Evolutionary conservation across 2,329 filamentous ascomycete genomes (phyloP).

Genomic region (Monilinia aucupariae): DNA sequence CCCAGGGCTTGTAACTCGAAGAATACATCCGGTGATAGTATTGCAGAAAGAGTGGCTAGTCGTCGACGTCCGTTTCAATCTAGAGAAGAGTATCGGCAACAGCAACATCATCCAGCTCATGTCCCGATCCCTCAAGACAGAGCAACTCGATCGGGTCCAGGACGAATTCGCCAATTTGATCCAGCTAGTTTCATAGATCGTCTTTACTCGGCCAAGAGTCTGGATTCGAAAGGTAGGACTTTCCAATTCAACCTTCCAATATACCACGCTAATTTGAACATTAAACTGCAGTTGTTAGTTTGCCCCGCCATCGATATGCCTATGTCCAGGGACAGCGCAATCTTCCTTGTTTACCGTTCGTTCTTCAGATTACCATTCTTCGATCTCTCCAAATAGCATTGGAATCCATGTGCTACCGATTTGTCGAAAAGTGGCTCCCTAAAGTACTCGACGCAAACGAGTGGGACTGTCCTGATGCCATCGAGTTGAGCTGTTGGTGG

Average conservation of each 20-base stretch:
- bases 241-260: neutral
- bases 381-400: slow-evolving; percentile 18
- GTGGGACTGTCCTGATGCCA: slow-evolving; percentile 21
- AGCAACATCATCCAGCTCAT: neutral
- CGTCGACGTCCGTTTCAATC: neutral
- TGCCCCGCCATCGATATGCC: neutral
- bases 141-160: neutral
- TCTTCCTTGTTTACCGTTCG: slow-evolving; percentile 19
- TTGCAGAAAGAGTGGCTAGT: neutral
- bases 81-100: neutral
- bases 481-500: slow-evolving; percentile 22
- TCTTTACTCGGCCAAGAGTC: neutral
- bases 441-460: slow-evolving; percentile 13
- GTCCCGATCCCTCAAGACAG: neutral
- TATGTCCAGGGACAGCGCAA: neutral
- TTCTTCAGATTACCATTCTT: slow-evolving; percentile 20
- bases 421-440: slow-evolving; percentile 23
- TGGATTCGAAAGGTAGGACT: neutral
- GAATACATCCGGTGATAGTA: neutral
- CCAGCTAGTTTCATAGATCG: neutral
- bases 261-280: neutral
- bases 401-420: slow-evolving; percentile 21
- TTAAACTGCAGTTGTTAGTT: neutral
- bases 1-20: neutral
- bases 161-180: neutral